Base-by-base conservation (phyloP, 2,329 filamentous ascomycete genomes). In the Paecilomyces dactylethromorphus region DNA sequence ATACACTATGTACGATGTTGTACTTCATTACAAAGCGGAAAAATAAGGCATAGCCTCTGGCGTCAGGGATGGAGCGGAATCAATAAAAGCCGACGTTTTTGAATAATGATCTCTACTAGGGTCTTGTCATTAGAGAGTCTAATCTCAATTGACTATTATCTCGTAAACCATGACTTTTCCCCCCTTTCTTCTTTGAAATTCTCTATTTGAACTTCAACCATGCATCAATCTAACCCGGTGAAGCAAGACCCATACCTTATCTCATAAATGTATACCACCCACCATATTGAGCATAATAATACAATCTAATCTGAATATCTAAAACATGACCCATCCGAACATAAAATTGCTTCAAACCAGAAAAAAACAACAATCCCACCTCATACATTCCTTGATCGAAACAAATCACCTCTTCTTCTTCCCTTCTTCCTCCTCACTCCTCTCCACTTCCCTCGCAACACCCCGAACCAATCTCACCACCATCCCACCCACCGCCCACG, bases 401-500 rank as follows among this genome's bases (percentile, higher is more conserved):
- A 39, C 7, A 15, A 39, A 39, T 51, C 22, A 45, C 49, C 22
- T 51, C 53, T 31, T 54, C 54, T 33, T 55, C 10, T 53, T 51
- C 15, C 18, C 33, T 26, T 57, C 31, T 24, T 57, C 31, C 7
- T 18, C 29, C 13, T 35, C 39, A n/a, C 12, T 50, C 22, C n/a
- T 50, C 29, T 31, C 56, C 18, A 51, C 56, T 13, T 39, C 51
- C 22, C 60, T 57, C 1, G 71, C 60, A 5, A 66, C 61, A 21
- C 64, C 65, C 24, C 63, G 64, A 55, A 75, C 58, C 53, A 69
- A 64, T 13, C 56, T 60, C 13, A 62, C 60, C 6, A 71, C 56
- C 67, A 67, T 70, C 21, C 66, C 60, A 5, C 64, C 68, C 45
- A 85, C 60, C 54, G 80, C 78, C 73, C 81, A 83, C 29, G 80